A percentile compares a stretch with the other conserved stretches of the same genome.
These are phyloP conservation scores for Zoysia matrella DNA, from an alignment of 202 grass and related monocot genomes.

Conservation along the genomic window DNA sequence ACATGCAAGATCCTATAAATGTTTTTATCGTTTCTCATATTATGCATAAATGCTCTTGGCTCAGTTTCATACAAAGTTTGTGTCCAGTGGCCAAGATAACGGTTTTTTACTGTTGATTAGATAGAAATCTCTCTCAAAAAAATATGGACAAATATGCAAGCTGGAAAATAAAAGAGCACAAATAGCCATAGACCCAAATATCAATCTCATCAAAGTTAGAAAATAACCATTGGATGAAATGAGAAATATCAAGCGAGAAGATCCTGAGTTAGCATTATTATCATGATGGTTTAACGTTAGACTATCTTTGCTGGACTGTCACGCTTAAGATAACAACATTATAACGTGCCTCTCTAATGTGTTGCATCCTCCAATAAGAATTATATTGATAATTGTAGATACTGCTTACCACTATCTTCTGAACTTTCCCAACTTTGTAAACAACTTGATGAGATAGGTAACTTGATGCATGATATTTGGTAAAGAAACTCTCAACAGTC, in stretches of 20 bases:
- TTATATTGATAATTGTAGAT: constrained; percentile 1
- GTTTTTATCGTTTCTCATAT: not conserved
- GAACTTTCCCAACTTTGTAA: constrained; percentile 84
- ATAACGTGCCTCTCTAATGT: no score
- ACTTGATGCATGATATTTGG: no score
- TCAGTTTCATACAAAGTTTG: constrained; percentile 24
- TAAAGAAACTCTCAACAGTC: no score
- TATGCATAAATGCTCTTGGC: constrained; percentile 19
- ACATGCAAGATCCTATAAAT: not conserved
- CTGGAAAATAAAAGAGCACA: not conserved
- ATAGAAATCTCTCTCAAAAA: not conserved
- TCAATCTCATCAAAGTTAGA: not conserved
- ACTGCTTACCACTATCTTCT: constrained; percentile 89
- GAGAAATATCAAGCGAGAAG: no score
- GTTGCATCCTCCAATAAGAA: constrained; percentile 32
- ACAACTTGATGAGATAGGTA: constrained; percentile 62
- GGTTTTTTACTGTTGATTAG: not conserved
- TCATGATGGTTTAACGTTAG: no score
- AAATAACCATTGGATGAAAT: no score
- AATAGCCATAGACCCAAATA: not conserved
- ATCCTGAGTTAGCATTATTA: no score
- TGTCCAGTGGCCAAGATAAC: not conserved
- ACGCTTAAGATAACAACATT: no score
- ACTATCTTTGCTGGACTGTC: no score
- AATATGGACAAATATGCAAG: not conserved